Base-by-base conservation (phyloP, 2,329 filamentous ascomycete genomes). In the Penicillium psychrosexuale region DNA sequence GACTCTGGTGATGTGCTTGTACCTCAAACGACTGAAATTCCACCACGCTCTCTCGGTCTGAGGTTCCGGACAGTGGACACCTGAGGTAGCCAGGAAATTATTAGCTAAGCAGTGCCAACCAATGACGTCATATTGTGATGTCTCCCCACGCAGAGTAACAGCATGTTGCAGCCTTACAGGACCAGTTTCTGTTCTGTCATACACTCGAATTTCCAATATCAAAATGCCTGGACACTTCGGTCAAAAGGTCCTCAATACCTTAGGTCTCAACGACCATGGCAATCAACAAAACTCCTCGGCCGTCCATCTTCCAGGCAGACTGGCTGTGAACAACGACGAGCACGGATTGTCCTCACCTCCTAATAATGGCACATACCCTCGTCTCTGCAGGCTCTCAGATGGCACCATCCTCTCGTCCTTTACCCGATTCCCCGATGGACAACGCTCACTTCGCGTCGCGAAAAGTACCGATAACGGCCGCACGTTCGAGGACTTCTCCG, bases 341-440 rank as follows among this genome's bases (percentile, higher is more conserved):
- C 69, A 69, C 37, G 53, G 59, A 22, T 57, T 74, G n/a, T 66
- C 72, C 22, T 67, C 75, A 7, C 66, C 75, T 40, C 63, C 69
- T 3, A 63, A 62, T 28, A 66, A 67, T 11, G 78, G 77, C 45
- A 80, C 78, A 1, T 81, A 81, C 56, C 77, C 78, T 1, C 78
- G 78, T 12, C 70, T 80, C 5, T 73, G 75, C 37, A 72, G 72
- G 7, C 71, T 80, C 0, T 65, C 70, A 0, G 77, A 80, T 49
- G 77, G 77, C 30, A 72, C 73, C 6, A 71, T 81, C n/a, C 69
- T 81, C 1, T 74, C 75, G 31, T 72, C 71, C n/a, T 77, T 75
- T 48, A 80, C 78, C 0, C 72, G 72, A 15, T 73, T 75, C 53
- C 67, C 72, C 0, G 69, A 71, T 13, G 67, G 65, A 1, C 61